phyloP scores from a whole-genome alignment of 305 asterid species.

The Striga hermonthica region DNA sequence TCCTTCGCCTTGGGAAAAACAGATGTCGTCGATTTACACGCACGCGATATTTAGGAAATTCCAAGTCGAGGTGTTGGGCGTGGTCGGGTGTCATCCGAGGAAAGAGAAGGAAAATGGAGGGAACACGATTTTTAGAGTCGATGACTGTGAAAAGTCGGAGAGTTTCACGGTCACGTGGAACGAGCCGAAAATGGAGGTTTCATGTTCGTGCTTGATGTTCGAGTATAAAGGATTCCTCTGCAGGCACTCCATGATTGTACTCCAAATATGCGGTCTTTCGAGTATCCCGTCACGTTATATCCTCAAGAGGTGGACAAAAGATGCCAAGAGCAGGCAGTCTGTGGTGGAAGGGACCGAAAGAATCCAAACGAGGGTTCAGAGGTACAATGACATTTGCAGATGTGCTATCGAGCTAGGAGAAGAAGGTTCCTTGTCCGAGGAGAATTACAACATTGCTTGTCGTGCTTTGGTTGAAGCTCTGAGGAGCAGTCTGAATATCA shows the following conservation, averaged over 20 bases:
- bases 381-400: constrained; percentile 81
- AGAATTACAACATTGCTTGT: constrained; percentile 64
- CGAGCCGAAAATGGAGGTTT: constrained; percentile 61
- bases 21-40: constrained; percentile 77
- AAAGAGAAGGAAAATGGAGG: constrained; percentile 59
- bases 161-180: constrained; percentile 70
- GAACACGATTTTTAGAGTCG: constrained; percentile 55
- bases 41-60: constrained; percentile 82
- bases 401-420: constrained; percentile 81
- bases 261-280: constrained; percentile 86
- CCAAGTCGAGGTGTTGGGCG: constrained; percentile 92
- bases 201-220: constrained; percentile 86
- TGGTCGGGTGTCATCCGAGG: constrained; percentile 92
- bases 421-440: constrained; percentile 78
- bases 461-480: constrained; percentile 77
- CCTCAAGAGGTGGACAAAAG: constrained; percentile 90
- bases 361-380: constrained; percentile 63
- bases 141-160: constrained; percentile 79
- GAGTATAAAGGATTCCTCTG: constrained; percentile 87
- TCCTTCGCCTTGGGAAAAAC: constrained; percentile 97
- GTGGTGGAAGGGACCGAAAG: constrained; percentile 54
- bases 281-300: constrained; percentile 75
- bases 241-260: constrained; percentile 88
- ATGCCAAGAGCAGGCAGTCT: constrained; percentile 57
- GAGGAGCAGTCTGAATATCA: constrained; percentile 69